phyloP scores from a whole-genome alignment of 2,329 filamentous ascomycete species.

The Verticillium alfalfae region DNA sequence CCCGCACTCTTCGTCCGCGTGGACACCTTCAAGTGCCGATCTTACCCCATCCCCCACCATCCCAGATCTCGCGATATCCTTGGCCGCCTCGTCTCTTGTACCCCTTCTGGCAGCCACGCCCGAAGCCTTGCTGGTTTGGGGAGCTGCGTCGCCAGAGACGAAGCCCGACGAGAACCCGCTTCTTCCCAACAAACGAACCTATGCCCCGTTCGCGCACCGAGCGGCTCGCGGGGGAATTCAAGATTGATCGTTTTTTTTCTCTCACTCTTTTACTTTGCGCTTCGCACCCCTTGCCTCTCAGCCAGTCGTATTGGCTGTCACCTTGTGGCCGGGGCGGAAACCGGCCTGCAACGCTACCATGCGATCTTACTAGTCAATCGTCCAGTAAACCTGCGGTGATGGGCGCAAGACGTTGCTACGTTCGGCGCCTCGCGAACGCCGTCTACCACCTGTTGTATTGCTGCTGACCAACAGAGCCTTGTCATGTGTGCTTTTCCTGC shows the following conservation, averaged over 20 bases:
- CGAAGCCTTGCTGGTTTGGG: not conserved
- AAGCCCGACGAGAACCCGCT: not conserved
- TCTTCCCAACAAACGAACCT: not conserved
- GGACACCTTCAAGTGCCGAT: not conserved
- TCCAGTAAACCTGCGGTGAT: not conserved
- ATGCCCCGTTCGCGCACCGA: not conserved
- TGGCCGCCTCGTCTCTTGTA: not conserved
- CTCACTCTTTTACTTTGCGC: not conserved
- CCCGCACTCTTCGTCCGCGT: not conserved
- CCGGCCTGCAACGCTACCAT: not conserved
- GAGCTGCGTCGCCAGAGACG: not conserved
- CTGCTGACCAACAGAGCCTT: not conserved
- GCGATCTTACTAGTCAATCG: not conserved
- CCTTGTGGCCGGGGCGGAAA: not conserved
- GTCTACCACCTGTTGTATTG: not conserved
- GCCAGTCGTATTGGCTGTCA: not conserved
- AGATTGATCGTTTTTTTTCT: not conserved
- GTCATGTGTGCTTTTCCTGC: not conserved
- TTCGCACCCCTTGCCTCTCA: not conserved
- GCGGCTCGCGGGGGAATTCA: not conserved
- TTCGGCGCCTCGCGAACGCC: not conserved
- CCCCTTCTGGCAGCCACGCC: not conserved
- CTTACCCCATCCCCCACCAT: not conserved
- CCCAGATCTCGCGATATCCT: not conserved
- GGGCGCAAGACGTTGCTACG: not conserved